phyloP scores from a whole-genome alignment of 352 stramenopile genomes.

The Phytophthora sojae region DNA sequence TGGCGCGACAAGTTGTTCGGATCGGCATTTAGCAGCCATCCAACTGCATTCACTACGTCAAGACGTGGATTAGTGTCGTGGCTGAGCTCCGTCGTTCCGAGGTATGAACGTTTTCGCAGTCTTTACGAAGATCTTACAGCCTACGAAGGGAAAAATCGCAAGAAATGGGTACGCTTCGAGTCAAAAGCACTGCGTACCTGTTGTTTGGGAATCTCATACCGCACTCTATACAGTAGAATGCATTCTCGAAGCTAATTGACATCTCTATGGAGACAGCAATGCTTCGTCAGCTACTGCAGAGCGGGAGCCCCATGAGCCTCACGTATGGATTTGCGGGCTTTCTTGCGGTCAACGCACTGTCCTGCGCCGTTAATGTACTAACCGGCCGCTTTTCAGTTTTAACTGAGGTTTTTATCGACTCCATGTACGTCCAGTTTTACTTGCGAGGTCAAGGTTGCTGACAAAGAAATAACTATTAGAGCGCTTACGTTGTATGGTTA shows the following conservation, averaged over 20 bases:
- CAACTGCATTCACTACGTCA: neutral
- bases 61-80: neutral
- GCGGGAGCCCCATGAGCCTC: slow-evolving; percentile 28
- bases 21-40: neutral
- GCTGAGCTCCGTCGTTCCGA: neutral
- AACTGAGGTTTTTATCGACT: slow-evolving; percentile 40
- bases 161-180: slow-evolving; percentile 24
- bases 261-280: slow-evolving; percentile 21
- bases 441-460: neutral
- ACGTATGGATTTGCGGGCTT: slow-evolving; percentile 33
- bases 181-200: neutral
- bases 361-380: slow-evolving; percentile 14
- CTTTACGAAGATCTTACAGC: slow-evolving; percentile 27
- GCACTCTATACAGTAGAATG: slow-evolving; percentile 19
- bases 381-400: slow-evolving; percentile 25
- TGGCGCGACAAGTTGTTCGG: slow-evolving; percentile 15
- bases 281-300: slow-evolving; percentile 35
- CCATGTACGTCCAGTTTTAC: slow-evolving; percentile 22
- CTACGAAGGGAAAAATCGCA: slow-evolving; percentile 33
- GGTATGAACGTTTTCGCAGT: neutral
- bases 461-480: neutral
- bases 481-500: no score
- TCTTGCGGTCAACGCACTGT: slow-evolving; percentile 31
- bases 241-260: slow-evolving; percentile 27
- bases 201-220: neutral